Percentiles rank a stretch among this genome's conserved stretches.
Conservation (phyloP, 768 basidiomycete genomes). For the Suillus subluteus region DNA sequence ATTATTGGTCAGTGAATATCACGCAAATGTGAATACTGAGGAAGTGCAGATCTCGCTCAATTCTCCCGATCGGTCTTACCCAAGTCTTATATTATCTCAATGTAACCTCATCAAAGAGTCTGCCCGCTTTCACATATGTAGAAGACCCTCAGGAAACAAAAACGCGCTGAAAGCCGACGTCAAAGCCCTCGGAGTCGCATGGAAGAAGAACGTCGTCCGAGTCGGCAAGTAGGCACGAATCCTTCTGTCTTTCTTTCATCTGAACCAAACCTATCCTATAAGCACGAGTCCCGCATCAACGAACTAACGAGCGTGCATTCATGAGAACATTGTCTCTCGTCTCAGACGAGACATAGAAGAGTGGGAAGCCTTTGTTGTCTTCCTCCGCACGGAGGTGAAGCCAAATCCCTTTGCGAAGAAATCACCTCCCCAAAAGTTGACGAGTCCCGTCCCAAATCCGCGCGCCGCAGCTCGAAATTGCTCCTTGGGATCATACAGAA, state of each 20-base stretch:
- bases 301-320: background rate
- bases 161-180: background rate
- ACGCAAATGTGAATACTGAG: background rate
- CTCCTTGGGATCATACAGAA: background rate
- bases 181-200: too few species aligned
- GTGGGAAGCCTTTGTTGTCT: background rate
- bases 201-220: too few species aligned
- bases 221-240: background rate
- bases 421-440: too few species aligned
- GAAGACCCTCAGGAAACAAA: background rate
- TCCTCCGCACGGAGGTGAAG: too few species aligned
- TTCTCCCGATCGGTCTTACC: background rate
- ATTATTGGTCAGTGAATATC: background rate
- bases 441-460: background rate
- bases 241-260: background rate
- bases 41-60: background rate
- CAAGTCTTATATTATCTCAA: background rate
- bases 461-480: background rate
- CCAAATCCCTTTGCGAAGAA: too few species aligned
- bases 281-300: background rate
- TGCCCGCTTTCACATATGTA: background rate
- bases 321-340: background rate
- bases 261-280: background rate
- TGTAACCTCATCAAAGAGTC: background rate
- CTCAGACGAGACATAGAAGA: too few species aligned